Base-by-base conservation (phyloP, 2,329 filamentous ascomycete species). In the Didymella sp. region DNA sequence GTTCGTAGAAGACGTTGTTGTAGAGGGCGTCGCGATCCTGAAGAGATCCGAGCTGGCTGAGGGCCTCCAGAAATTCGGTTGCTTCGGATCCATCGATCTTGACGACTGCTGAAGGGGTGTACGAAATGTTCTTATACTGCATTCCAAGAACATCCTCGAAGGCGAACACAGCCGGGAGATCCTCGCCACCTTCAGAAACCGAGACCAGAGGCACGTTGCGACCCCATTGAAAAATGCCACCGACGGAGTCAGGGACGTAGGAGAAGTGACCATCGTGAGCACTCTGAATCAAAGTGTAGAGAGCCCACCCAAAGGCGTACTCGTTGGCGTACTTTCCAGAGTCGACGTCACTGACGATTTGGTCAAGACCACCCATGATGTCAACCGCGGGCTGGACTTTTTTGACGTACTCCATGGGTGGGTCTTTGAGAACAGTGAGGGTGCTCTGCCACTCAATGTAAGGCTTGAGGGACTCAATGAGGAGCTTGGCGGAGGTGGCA, bases 261-360 rank as follows among this genome's bases (percentile, higher is more conserved):
- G 74, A 70, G 55, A 88, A 86, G 68, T 91, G 88, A 2, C 87
- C 86, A 68, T 91, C 88, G 62, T 89, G 86, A 2, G 84, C 83
- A 1, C 79, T 79, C 19, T 78, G 78, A 44, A 87, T 79, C 13
- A 85, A 72, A 31, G 79, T 73, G 54, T 83, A 82, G 2, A 90
- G 76, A 25, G 84, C 83, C 60, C 70, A 78, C 9, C 79, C 79
- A 59, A 81, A 82, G 17, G 74, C 72, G 50, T 79, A 80, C 56
- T 81, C 79, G 45, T 64, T 76, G 30, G 63, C 64, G 61, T 77
- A 79, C 13, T 62, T 60, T 15, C 73, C 75, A 17, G 68, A 62
- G 30, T 73, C 68, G 15, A 80, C 72, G 6, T 76, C 73, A 8
- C 65, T 61, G 28, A 70, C 72, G 31, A 81, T 77, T 17, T 70